Evolutionary conservation across 495 filamentous ascomycete genomes (phyloP), one percentile per base, ranked within the genome.

Genomic region (Tuber aestivum): DNA sequence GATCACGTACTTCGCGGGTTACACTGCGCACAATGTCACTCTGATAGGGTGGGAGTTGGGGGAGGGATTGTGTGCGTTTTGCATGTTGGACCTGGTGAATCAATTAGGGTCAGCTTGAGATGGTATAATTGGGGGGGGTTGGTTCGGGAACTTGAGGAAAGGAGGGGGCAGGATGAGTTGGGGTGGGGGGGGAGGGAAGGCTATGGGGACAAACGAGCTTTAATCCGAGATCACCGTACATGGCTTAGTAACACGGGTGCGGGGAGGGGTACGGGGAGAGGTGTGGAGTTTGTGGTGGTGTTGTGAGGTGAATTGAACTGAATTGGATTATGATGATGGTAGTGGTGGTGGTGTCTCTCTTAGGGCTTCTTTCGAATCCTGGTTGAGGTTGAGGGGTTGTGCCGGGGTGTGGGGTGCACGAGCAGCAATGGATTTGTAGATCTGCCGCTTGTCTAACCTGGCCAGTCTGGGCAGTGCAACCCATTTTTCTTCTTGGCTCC

Each of bases 201-300:
- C 40, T 48, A 12, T 40, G 69, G 70, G 45, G 74, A 84, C 86
- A 32, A 84, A 93, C 91, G 82, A 95, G 83, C 84, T 97, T 97
- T 83, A 93, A 94, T 45, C 92, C 93, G 50, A 93, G 85, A 83
- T 97, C 94, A 77, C 94, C 94, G 86, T 97, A 95, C 94, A 97
- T 97, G 40, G 83, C 85, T 20, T 18, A 32, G 12, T 68, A 70
- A 40, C 18, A 20, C 40, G 41, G 21, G 37, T 32, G 70, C 45
- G 45, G 69, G 75, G 38, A 76, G 76, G 41, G 21, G 37, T 32
- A 56, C 45, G 45, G 69, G 75, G 38, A 76, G 76, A 48, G 40
- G 50, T 40, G 69, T 75, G 27, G 27, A 35, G 27, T 65, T 65
- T 65, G 56, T 35, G 45, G 23, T 50, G 45, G 23, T 65, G 27